Percentiles rank a stretch among this genome's conserved stretches.
These are phyloP conservation scores for Fusarium sp. DNA, from an alignment of 2,329 filamentous ascomycete species.

Conservation along the genomic window DNA sequence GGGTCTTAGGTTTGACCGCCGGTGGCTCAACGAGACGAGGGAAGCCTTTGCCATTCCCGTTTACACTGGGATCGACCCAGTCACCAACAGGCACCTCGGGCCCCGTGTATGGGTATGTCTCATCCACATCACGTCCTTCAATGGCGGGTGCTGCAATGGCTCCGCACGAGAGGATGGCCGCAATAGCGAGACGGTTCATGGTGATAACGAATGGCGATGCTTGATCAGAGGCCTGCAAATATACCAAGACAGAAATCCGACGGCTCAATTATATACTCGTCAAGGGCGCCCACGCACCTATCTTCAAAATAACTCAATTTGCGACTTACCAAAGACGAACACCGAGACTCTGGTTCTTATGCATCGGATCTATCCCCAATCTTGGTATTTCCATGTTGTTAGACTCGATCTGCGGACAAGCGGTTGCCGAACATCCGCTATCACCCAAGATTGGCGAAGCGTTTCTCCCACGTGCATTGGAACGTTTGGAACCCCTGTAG, in stretches of 20 bases:
- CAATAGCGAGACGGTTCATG: not conserved
- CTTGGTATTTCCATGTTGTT: not conserved
- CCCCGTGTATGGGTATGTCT: constrained; percentile 60
- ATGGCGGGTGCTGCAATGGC: not conserved
- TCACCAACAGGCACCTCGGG: constrained; percentile 62
- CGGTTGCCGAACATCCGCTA: not conserved
- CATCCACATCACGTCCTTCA: constrained; percentile 49
- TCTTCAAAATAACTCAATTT: not conserved
- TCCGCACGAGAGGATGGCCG: not conserved
- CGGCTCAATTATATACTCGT: not conserved
- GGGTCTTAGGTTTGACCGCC: constrained; percentile 58
- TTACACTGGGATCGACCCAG: constrained; percentile 62
- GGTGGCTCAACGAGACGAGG: constrained; percentile 62
- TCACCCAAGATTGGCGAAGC: not conserved
- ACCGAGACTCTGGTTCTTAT: not conserved
- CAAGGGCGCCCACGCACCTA: not conserved
- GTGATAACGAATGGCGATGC: not conserved
- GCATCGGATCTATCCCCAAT: not conserved
- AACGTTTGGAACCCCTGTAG: not conserved
- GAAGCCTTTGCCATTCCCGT: constrained; percentile 65
- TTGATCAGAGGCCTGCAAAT: not conserved
- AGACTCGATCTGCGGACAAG: not conserved
- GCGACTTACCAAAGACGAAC: not conserved
- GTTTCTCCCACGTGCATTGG: not conserved
- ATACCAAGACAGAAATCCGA: not conserved